phyloP scores from a whole-genome alignment of 2,329 filamentous ascomycete species.

The Microcyclospora tardicrescens region DNA sequence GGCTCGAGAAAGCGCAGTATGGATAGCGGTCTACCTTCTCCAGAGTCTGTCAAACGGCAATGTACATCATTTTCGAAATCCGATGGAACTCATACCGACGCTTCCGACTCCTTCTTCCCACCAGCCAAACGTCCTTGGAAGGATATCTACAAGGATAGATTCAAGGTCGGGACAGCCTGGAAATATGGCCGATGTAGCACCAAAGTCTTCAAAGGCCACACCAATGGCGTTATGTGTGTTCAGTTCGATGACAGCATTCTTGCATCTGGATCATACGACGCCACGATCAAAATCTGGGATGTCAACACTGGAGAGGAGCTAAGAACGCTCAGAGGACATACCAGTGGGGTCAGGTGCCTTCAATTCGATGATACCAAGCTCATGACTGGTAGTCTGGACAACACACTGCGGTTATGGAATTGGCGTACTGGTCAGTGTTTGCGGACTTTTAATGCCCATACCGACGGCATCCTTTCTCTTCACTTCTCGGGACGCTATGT shows the following conservation, averaged over 20 bases:
- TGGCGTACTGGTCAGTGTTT: slow-evolving; percentile 85
- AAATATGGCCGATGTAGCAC: slow-evolving; percentile 83
- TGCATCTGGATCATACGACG: slow-evolving; percentile 88
- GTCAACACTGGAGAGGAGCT: slow-evolving; percentile 76
- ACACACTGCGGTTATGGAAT: slow-evolving; percentile 88
- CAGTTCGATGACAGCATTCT: slow-evolving; percentile 81
- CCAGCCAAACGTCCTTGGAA: slow-evolving; percentile 66
- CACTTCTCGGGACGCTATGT: slow-evolving; percentile 78
- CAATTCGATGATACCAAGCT: slow-evolving; percentile 89
- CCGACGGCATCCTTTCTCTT: slow-evolving; percentile 69
- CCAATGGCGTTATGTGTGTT: slow-evolving; percentile 70
- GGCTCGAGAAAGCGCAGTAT: slow-evolving; percentile 8
- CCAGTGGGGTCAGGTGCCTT: slow-evolving; percentile 68
- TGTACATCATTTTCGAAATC: slow-evolving; percentile 11
- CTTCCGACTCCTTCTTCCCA: slow-evolving; percentile 35
- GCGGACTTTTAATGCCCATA: slow-evolving; percentile 67
- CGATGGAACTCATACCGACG: slow-evolving; percentile 4
- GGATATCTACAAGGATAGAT: slow-evolving; percentile 88
- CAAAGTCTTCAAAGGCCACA: slow-evolving; percentile 73
- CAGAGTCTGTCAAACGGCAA: slow-evolving; percentile 16
- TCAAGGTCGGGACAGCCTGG: slow-evolving; percentile 95
- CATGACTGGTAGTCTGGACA: slow-evolving; percentile 79
- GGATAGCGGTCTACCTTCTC: slow-evolving; percentile 9
- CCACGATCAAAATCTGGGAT: slow-evolving; percentile 93
- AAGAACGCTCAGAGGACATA: slow-evolving; percentile 73